Evolutionary conservation across 495 filamentous ascomycete species (phyloP).

Genomic region (Baudoinia panamericana): DNA sequence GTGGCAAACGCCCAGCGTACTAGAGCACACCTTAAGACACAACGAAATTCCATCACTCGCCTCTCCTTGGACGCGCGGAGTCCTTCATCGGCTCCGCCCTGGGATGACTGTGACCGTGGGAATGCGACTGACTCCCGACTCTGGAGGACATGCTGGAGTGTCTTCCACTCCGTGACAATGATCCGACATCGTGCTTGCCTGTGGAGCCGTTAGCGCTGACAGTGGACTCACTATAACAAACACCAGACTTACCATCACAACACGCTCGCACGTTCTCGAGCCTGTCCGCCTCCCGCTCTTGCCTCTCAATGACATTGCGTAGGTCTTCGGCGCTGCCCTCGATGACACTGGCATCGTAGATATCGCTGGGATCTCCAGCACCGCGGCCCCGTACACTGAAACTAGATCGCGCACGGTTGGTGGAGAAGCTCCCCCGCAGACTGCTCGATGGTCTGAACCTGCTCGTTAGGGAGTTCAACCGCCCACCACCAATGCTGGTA

Average conservation of each 20-base stretch:
- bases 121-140: constrained; percentile 8
- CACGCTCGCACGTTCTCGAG: constrained; percentile 94
- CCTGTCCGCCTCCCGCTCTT: constrained; percentile 59
- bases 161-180: constrained; percentile 11
- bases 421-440: constrained; percentile 8
- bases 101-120: constrained; percentile 3
- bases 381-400: not conserved
- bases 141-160: not conserved
- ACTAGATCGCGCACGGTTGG: not conserved
- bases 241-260: constrained; percentile 82
- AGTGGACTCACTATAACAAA: too few relatives aligned
- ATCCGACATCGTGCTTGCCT: constrained; percentile 24
- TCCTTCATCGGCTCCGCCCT: constrained; percentile 10
- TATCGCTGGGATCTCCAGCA: constrained; percentile 15
- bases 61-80: constrained; percentile 7
- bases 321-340: constrained; percentile 72
- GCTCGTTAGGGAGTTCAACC: constrained; percentile 25
- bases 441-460: constrained; percentile 18
- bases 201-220: too few relatives aligned
- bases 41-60: constrained; percentile 5
- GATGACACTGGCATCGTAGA: constrained; percentile 58
- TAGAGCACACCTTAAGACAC: too few relatives aligned
- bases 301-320: constrained; percentile 55
- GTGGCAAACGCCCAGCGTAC: too few relatives aligned
- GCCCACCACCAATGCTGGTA: constrained; percentile 21